Evolutionary conservation across 2,329 filamentous ascomycete genomes (phyloP), one percentile per base, ranked within the genome.

Genomic region (Colletotrichum echinochloae): DNA sequence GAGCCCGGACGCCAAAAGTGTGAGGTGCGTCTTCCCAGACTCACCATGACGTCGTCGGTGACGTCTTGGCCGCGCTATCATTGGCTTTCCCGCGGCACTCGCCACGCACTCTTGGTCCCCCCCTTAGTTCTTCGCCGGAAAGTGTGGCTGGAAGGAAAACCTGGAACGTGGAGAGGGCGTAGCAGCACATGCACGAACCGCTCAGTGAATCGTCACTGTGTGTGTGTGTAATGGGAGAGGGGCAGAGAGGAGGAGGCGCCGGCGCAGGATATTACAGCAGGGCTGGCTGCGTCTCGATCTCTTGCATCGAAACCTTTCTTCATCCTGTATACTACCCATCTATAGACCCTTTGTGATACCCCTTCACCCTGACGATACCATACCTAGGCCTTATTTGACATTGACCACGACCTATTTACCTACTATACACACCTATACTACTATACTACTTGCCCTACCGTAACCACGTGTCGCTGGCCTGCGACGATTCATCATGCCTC

Each of bases 401-500:
- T 7, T 12, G n/a, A 18, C 35, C n/a, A 11, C 28, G 46, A 39
- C 9, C 14, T 46, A 26, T 20, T 6, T 12, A 23, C 33, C 41
- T 61, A 44, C 20, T 51, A 1, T 60, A 49, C 5, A 16, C n/a
- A 33, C 12, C 20, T 30, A 12, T 4, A 30, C 2, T 23, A 41
- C n/a, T n/a, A n/a, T n/a, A n/a, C n/a, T n/a, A n/a, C n/a, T n/a
- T n/a, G n/a, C 12, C 18, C 2, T 14, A 37, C 62, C 16, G 65
- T 72, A 16, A 41, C 62, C 60, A 44, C 46, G 52, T 59, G 59
- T 60, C 56, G 55, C 26, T 30, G 14, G 1, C 1, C 26, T 61
- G 20, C 54, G 7, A 7, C 7, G 9, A 20, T 60, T 35, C 39
- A 62, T n/a, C 8, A 85, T 85, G 84, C 73, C 82, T 60, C 83